Conservation (phyloP, 2,329 filamentous ascomycete genomes). For the Thelonectria blattea region DNA sequence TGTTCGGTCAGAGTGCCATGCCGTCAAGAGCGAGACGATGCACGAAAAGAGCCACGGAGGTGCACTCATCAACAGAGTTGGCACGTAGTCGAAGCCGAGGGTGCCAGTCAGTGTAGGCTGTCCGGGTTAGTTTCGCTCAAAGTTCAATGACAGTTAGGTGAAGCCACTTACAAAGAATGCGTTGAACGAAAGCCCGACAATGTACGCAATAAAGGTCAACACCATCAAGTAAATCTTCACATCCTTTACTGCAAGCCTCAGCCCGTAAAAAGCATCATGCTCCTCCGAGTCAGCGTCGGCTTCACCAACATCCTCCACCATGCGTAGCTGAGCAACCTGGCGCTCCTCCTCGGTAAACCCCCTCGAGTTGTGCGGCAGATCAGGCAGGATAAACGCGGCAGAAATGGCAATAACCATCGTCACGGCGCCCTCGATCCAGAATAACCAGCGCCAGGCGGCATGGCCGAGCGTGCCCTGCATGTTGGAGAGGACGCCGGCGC, state of each 20-base stretch:
- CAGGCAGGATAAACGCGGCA: conserved; percentile 57
- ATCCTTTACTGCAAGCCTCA: conserved; percentile 66
- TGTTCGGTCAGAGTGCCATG: conserved; percentile 61
- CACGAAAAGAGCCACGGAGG: conserved; percentile 66
- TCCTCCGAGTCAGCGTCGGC: conserved; percentile 57
- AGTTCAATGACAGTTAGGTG: not conserved
- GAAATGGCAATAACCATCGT: conserved; percentile 57
- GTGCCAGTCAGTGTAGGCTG: conserved; percentile 59
- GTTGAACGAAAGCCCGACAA: conserved; percentile 64
- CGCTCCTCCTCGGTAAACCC: conserved; percentile 67
- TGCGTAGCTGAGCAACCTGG: conserved; percentile 59
- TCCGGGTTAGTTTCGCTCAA: conserved; percentile 5
- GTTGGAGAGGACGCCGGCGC: conserved; percentile 63
- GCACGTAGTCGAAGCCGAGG: conserved; percentile 58
- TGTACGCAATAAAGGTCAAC: conserved; percentile 65
- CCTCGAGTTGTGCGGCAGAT: conserved; percentile 60
- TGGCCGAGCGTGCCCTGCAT: conserved; percentile 62
- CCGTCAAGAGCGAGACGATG: conserved; percentile 60
- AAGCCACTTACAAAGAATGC: conserved; percentile 58
- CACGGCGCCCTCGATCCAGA: conserved; percentile 62
- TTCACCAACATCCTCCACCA: conserved; percentile 64
- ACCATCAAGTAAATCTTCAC: conserved; percentile 69
- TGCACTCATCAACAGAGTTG: conserved; percentile 61
- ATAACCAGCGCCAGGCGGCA: conserved; percentile 66
- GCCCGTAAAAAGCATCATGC: conserved; percentile 58